Evolutionary conservation across 768 basidiomycete genomes (phyloP).

Genomic region (Agaricus subrufescens): DNA sequence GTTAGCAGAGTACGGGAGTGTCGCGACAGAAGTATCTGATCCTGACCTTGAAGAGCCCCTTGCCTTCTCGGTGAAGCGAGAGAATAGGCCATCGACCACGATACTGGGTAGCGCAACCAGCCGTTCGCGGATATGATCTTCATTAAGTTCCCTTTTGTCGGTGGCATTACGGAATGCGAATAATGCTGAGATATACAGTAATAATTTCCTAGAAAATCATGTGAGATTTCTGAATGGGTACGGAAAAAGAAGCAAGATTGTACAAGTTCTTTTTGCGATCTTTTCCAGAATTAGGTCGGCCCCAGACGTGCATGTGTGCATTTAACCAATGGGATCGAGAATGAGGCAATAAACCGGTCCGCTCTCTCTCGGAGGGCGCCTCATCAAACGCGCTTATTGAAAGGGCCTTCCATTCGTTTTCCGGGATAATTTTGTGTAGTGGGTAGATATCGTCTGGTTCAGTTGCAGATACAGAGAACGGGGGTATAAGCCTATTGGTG

Average conservation of each 20-base stretch:
- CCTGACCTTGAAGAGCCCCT: constrained; percentile 64
- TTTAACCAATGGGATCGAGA: constrained; percentile 68
- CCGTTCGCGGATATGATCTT: constrained; percentile 50
- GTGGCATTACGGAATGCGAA: constrained; percentile 57
- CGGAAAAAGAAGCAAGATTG: constrained; percentile 19
- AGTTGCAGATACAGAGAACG: constrained; percentile 60
- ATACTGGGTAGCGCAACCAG: constrained; percentile 55
- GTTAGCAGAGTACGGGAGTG: neutral
- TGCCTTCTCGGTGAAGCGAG: constrained; percentile 75
- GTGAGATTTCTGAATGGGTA: neutral
- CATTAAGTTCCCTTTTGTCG: constrained; percentile 33
- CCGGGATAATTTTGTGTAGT: constrained; percentile 71
- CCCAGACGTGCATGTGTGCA: constrained; percentile 46
- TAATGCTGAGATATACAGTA: constrained; percentile 82
- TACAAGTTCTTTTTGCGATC: constrained; percentile 59
- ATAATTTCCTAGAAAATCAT: constrained; percentile 51
- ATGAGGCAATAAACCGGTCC: constrained; percentile 55
- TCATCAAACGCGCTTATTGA: constrained; percentile 50
- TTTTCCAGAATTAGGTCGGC: constrained; percentile 41
- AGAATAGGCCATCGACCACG: constrained; percentile 69
- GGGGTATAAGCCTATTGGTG: constrained; percentile 69
- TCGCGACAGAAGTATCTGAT: neutral
- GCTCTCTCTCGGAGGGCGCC: constrained; percentile 42
- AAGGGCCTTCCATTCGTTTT: constrained; percentile 75
- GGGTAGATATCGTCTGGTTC: constrained; percentile 73